Base-by-base conservation (phyloP, 768 basidiomycete species). In the Rhodotorula taiwanensis region DNA sequence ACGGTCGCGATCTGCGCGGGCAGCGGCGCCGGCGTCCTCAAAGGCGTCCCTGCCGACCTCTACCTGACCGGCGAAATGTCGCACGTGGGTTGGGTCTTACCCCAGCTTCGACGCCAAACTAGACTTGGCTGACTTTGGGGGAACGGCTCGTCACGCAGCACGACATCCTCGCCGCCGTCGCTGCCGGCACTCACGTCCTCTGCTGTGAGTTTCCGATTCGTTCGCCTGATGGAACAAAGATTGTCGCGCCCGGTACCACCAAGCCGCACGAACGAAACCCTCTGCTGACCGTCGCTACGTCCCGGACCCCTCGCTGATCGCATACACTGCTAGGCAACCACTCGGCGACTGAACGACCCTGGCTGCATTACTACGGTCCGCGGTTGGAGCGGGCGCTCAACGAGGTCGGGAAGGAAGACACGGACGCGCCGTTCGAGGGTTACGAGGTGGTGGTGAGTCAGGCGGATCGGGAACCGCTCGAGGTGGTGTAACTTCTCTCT, bases 321-420 rank as follows among this genome's bases (percentile, higher is more conserved):
- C 41, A 25, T 33, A 0, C 25, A 10, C 34, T 4, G 18, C 21
- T 43, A 64, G 63, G 63, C 48, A 73, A 63, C 23, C 94, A 97
- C 77, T 87, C 89, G 21, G 92, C 92, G 76, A 93, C 93, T 48
- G 94, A 98, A 78, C 87, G 93, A 36, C 90, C 90, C 0, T 97
- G 89, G 77, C 85, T 98, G 58, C 5, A 44, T 9, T 33, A 28
- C 31, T 67, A 66, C n/a, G 75, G 70, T 43, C 69, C 64, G 4
- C 57, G 64, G 5, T 52, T 70, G 20, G 27, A 63, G 44, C 10
- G 23, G 9, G 25, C 47, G 16, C 31, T 70, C 31, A 64, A 70
- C 56, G 75, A 76, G 48, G 72, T 76, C 20, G 58, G 56, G 54
- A 75, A 74, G 25, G 74, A 25, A 23, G 48, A 70, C 6, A 64